phyloP scores from a whole-genome alignment of 2,329 filamentous ascomycete genomes.

The Aspergillus sp. region DNA sequence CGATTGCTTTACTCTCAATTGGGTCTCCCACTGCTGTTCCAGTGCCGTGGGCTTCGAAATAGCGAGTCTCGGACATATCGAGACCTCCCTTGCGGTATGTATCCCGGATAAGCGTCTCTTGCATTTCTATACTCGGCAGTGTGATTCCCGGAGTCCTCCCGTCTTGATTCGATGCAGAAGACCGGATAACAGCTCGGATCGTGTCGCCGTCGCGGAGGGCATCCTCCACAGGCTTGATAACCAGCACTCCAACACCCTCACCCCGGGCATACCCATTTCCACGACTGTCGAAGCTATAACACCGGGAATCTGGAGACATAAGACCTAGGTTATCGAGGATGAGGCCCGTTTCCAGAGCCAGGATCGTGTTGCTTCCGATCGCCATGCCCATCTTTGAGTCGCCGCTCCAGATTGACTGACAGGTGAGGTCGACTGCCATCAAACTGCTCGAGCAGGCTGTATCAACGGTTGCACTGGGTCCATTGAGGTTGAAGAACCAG shows the following conservation, averaged over 20 bases:
- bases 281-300: slow-evolving; percentile 8
- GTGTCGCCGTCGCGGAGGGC: slow-evolving; percentile 6
- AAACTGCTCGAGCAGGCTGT: slow-evolving; percentile 19
- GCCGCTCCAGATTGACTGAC: slow-evolving; percentile 9
- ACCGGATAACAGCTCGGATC: slow-evolving; percentile 12
- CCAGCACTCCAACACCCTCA: slow-evolving; percentile 5
- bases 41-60: slow-evolving; percentile 22
- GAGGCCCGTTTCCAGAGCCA: neutral
- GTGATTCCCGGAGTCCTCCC: slow-evolving; percentile 14
- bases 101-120: slow-evolving; percentile 12
- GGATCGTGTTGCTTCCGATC: neutral
- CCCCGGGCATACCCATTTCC: slow-evolving; percentile 12
- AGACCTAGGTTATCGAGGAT: neutral
- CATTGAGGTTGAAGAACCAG: slow-evolving; percentile 19
- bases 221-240: slow-evolving; percentile 6
- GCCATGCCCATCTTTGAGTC: neutral
- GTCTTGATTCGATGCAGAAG: slow-evolving; percentile 17
- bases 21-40: slow-evolving; percentile 20
- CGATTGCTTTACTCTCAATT: slow-evolving; percentile 14
- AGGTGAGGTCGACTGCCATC: slow-evolving; percentile 14
- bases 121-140: neutral
- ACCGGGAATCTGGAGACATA: slow-evolving; percentile 2
- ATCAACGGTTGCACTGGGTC: slow-evolving; percentile 17
- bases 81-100: slow-evolving; percentile 1
- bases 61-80: slow-evolving; percentile 5